Evolutionary conservation across 768 basidiomycete genomes (phyloP).

Genomic region (Cystobasidium ongulense): DNA sequence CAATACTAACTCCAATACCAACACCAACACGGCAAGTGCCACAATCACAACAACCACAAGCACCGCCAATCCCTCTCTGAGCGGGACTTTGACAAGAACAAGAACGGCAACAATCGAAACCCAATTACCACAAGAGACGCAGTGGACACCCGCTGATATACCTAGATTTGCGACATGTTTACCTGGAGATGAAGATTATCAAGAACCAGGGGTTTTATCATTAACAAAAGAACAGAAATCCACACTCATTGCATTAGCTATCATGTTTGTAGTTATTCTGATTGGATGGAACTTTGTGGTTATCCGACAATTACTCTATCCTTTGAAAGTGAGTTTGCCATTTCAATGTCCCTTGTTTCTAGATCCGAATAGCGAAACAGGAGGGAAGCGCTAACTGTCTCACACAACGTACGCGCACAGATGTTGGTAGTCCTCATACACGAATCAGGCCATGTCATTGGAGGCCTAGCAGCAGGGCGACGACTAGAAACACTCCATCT

Average conservation of each 20-base stretch:
- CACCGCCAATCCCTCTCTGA: not conserved
- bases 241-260: not conserved
- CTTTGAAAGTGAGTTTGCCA: constrained; percentile 25
- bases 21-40: not conserved
- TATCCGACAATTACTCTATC: constrained; percentile 4
- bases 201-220: constrained; percentile 5
- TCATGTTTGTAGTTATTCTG: not conserved
- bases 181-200: constrained; percentile 16
- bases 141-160: constrained; percentile 4
- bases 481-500: not conserved
- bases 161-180: not conserved
- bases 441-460: constrained; percentile 15
- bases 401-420: not conserved
- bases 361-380: too few relatives aligned
- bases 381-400: not conserved
- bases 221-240: constrained; percentile 9
- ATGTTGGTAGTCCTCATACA: constrained; percentile 27
- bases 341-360: not conserved
- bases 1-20: not conserved
- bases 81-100: constrained; percentile 4
- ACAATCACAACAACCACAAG: not conserved
- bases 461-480: not conserved
- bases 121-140: not conserved
- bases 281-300: constrained; percentile 21
- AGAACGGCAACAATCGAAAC: not conserved